Evolutionary conservation across 352 stramenopile genomes (phyloP).

Genomic region (Pythium biforme): DNA sequence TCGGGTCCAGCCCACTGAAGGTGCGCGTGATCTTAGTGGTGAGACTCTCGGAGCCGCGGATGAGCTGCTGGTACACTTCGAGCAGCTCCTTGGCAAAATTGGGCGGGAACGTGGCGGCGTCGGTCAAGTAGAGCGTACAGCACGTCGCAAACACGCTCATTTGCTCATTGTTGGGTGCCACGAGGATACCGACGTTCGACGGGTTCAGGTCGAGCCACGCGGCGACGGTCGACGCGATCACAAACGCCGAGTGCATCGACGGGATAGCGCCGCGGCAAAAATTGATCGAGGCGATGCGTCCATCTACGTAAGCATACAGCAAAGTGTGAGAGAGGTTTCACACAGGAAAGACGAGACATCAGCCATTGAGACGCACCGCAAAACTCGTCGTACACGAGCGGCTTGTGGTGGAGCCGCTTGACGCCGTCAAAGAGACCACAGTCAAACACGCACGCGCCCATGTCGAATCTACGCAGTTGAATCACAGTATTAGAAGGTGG

Average conservation of each 20-base stretch:
- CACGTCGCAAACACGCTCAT: conserved; percentile 89
- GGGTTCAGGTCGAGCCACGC: conserved; percentile 80
- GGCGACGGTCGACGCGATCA: conserved; percentile 77
- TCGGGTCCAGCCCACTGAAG: conserved; percentile 67
- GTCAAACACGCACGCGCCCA: conserved; percentile 81
- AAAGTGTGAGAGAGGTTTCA: neutral
- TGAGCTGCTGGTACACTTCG: conserved; percentile 74
- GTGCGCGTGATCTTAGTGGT: conserved; percentile 72
- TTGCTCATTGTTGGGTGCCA: conserved; percentile 85
- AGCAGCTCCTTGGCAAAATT: conserved; percentile 74
- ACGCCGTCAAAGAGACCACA: conserved; percentile 84
- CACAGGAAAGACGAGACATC: neutral
- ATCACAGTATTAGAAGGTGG: too few species aligned
- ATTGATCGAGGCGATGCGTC: conserved; percentile 76
- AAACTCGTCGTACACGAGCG: conserved; percentile 83
- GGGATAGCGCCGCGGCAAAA: conserved; percentile 69
- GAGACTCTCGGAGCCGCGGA: conserved; percentile 73
- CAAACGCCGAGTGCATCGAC: conserved; percentile 84
- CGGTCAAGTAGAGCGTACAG: conserved; percentile 77
- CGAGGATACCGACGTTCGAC: conserved; percentile 72
- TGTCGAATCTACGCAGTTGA: conserved; percentile 81
- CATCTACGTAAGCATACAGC: conserved; percentile 41
- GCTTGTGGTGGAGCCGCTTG: conserved; percentile 78
- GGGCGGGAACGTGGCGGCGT: conserved; percentile 59
- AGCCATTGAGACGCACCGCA: conserved; percentile 60